These are phyloP conservation scores for Trypanosoma avium DNA, from an alignment of 208 protist species.

Conservation along the genomic window DNA sequence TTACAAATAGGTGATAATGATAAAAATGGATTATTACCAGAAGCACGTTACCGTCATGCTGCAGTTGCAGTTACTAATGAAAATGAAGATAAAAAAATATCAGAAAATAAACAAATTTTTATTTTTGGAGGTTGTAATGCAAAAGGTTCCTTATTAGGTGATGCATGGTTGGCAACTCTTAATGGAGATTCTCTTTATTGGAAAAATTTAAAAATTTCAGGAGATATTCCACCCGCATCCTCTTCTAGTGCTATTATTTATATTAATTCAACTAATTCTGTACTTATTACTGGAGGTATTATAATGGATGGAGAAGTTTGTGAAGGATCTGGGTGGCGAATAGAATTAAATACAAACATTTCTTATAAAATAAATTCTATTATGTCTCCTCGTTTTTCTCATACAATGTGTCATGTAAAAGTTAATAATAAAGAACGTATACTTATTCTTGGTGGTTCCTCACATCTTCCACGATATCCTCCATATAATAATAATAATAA, in stretches of 20 bases:
- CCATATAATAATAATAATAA: too few species aligned
- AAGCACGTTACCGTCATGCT: constrained; percentile 50
- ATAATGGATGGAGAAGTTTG: constrained; percentile 19
- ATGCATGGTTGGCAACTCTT: constrained; percentile 44
- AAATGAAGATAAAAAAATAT: neutral
- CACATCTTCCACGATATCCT: constrained; percentile 27
- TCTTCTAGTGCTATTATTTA: constrained; percentile 50
- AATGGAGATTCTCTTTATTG: constrained; percentile 26
- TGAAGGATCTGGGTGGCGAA: constrained; percentile 20
- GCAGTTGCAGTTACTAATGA: constrained; percentile 21
- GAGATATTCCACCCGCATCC: constrained; percentile 31
- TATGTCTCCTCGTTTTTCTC: constrained; percentile 59
- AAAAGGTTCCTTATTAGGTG: constrained; percentile 21
- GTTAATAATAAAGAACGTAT: constrained; percentile 35
- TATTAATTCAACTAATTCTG: neutral
- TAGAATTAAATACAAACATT: constrained; percentile 20
- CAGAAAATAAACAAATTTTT: constrained; percentile 33
- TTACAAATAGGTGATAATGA: neutral
- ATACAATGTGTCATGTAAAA: constrained; percentile 45
- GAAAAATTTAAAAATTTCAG: constrained; percentile 15
- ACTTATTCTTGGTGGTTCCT: constrained; percentile 69
- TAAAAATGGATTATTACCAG: constrained; percentile 4
- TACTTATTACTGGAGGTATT: constrained; percentile 34
- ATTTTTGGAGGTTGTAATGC: constrained; percentile 57
- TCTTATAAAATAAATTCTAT: constrained; percentile 6